phyloP scores from a whole-genome alignment of 148 eudicot genomes.

The Silene conica region DNA sequence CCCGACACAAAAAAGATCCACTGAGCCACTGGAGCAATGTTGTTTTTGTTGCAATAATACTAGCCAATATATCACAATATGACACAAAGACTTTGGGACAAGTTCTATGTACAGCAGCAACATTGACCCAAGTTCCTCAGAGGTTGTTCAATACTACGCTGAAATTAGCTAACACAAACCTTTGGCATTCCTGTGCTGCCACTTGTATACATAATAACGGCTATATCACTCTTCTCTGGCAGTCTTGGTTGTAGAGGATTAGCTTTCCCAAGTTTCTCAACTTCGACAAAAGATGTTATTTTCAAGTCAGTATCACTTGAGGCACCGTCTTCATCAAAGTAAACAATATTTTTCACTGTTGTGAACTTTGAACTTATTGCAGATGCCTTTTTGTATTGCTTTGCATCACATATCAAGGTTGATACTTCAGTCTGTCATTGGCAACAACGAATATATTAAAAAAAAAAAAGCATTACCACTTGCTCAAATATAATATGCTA shows the following conservation, averaged over 20 bases:
- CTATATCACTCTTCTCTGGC: conserved; percentile 81
- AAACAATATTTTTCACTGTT: conserved; percentile 57
- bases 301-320: conserved; percentile 40
- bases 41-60: too few relatives aligned
- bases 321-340: conserved; percentile 65
- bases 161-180: conserved; percentile 33
- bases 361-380: conserved; percentile 62
- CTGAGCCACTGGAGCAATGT: too few relatives aligned
- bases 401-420: conserved; percentile 80
- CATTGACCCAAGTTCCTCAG: not conserved
- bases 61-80: not conserved
- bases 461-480: not conserved
- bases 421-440: conserved; percentile 73
- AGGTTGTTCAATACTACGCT: not conserved
- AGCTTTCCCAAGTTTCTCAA: conserved; percentile 71
- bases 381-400: conserved; percentile 77
- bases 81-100: not conserved
- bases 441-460: conserved; percentile 9
- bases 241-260: conserved; percentile 50
- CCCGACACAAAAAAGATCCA: too few relatives aligned
- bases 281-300: conserved; percentile 57
- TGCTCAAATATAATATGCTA: not conserved
- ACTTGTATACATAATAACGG: conserved; percentile 96
- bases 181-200: conserved; percentile 98
- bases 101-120: not conserved